Evolutionary conservation across 768 basidiomycete species (phyloP).

Genomic region (Hygrocybe punicea): DNA sequence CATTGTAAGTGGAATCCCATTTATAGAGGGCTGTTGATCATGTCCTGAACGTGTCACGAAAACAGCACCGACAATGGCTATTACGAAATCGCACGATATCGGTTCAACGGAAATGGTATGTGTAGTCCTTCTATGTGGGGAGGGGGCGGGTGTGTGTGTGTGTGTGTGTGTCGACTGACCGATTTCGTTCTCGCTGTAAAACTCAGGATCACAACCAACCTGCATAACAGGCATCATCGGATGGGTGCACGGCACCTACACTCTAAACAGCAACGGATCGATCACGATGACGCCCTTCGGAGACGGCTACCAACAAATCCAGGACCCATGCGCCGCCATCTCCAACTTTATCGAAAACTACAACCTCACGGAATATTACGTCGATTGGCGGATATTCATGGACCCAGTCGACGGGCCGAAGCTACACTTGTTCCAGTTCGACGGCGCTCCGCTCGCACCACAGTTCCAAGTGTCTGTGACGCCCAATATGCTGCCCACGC

Average conservation of each 20-base stretch:
- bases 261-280: conserved; percentile 70
- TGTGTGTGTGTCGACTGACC: background rate
- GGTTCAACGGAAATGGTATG: conserved; percentile 83
- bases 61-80: conserved; percentile 67
- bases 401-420: conserved; percentile 62
- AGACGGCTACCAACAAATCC: conserved; percentile 93
- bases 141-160: background rate
- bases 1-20: conserved; percentile 66
- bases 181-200: conserved; percentile 1
- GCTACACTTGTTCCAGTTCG: conserved; percentile 74
- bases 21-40: background rate
- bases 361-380: conserved; percentile 68
- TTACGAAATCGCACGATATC: conserved; percentile 90
- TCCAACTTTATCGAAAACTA: conserved; percentile 87
- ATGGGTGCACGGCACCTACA: conserved; percentile 86
- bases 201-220: conserved; percentile 69
- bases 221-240: conserved; percentile 87
- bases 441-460: conserved; percentile 74
- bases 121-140: too few relatives aligned
- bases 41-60: conserved; percentile 7
- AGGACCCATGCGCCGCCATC: conserved; percentile 85
- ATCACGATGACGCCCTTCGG: conserved; percentile 68
- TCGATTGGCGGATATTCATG: conserved; percentile 65
- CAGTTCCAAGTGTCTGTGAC: conserved; percentile 61
- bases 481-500: conserved; percentile 86